Conservation (phyloP, 345 rosid genomes). For the Melaleuca alternifolia region DNA sequence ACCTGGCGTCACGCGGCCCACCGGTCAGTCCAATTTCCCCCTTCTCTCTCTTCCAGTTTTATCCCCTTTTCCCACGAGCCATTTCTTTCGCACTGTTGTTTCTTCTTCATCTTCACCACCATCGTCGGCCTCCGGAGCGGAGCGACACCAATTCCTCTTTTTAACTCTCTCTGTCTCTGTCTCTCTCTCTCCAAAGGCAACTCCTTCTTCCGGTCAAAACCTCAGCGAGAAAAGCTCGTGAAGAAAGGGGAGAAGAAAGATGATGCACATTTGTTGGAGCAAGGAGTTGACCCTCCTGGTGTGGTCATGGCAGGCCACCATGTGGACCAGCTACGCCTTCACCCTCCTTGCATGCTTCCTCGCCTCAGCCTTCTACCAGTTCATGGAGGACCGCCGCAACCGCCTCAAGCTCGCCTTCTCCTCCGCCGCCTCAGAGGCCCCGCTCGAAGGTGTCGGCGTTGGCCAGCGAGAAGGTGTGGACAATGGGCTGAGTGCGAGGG, state of each 20-base stretch:
- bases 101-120: background rate
- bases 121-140: background rate
- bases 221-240: background rate
- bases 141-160: background rate
- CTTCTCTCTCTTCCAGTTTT: too few relatives aligned
- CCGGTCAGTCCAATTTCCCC: too few relatives aligned
- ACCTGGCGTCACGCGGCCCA: too few relatives aligned
- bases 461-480: background rate
- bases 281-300: slow-evolving; percentile 58
- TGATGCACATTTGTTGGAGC: slow-evolving; percentile 98
- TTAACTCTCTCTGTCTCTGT: background rate
- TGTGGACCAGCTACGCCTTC: slow-evolving; percentile 48
- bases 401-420: slow-evolving; percentile 23
- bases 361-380: slow-evolving; percentile 54
- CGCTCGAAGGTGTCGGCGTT: background rate
- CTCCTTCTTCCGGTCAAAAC: background rate
- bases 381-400: slow-evolving; percentile 46
- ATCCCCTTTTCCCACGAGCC: too few relatives aligned
- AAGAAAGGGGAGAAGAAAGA: slow-evolving; percentile 7
- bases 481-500: background rate
- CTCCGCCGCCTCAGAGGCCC: background rate
- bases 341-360: slow-evolving; percentile 60
- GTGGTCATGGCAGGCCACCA: slow-evolving; percentile 55
- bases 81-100: background rate
- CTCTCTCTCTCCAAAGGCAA: background rate